phyloP scores from a whole-genome alignment of 352 stramenopile genomes.

The Elongisporangium senticosum region DNA sequence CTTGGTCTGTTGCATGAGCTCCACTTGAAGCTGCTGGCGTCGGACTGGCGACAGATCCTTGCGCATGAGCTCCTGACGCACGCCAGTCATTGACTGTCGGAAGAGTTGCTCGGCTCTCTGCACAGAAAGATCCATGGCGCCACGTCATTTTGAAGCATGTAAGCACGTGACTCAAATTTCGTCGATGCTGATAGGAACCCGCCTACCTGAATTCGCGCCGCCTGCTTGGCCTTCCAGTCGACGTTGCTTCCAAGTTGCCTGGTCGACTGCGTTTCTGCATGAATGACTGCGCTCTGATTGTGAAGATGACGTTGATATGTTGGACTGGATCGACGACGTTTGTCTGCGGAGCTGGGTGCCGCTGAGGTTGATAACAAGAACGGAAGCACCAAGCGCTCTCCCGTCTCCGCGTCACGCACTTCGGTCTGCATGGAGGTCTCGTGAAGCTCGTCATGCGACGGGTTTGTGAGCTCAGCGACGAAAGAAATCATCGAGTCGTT shows the following conservation, averaged over 20 bases:
- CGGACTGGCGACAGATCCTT: constrained; percentile 25
- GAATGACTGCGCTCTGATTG: constrained; percentile 8
- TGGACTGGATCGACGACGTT: neutral
- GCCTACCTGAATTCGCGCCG: constrained; percentile 39
- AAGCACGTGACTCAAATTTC: no score
- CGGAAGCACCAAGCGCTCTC: constrained; percentile 41
- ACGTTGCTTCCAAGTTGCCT: constrained; percentile 40
- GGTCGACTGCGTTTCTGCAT: constrained; percentile 55
- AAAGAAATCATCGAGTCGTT: neutral
- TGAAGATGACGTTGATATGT: neutral
- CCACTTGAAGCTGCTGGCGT: constrained; percentile 30
- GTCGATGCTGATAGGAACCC: neutral
- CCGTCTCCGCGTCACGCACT: constrained; percentile 59
- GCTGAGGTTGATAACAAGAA: neutral
- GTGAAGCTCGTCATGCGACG: neutral
- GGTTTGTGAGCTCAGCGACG: neutral
- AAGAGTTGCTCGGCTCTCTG: constrained; percentile 50
- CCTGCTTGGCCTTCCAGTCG: constrained; percentile 45
- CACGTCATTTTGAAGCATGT: neutral
- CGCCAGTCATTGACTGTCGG: constrained; percentile 41
- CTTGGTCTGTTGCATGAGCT: constrained; percentile 71
- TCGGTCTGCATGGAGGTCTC: constrained; percentile 3
- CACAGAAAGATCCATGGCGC: neutral
- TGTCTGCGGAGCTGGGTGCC: neutral
- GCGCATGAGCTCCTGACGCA: constrained; percentile 42